These are phyloP conservation scores for Lactarius indigo DNA, from an alignment of 768 basidiomycete species.

Conservation along the genomic window DNA sequence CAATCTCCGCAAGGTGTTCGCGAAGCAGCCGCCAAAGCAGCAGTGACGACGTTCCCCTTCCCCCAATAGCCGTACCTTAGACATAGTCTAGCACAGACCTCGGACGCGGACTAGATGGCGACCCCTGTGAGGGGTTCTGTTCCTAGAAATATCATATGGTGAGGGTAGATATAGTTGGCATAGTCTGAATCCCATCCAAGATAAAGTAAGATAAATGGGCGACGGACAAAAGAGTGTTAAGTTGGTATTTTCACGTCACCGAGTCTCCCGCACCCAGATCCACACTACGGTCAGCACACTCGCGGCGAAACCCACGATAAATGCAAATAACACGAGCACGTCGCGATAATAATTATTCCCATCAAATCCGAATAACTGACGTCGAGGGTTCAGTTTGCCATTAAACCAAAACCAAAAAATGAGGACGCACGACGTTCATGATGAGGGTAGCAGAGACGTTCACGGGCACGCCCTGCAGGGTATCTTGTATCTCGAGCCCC, in stretches of 20 bases:
- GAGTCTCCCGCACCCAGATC: constrained; percentile 70
- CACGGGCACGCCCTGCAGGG: constrained; percentile 77
- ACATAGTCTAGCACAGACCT: background rate
- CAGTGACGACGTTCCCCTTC: background rate
- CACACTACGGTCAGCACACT: constrained; percentile 75
- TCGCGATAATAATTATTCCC: constrained; percentile 82
- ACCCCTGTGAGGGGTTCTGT: background rate
- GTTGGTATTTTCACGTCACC: constrained; percentile 37
- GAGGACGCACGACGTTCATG: constrained; percentile 66
- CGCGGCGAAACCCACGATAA: constrained; percentile 74
- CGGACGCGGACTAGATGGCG: constrained; percentile 1
- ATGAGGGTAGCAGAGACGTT: constrained; percentile 77
- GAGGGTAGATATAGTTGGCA: background rate
- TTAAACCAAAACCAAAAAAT: background rate
- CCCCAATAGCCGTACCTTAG: background rate
- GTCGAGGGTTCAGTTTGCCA: background rate
- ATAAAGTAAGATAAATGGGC: background rate
- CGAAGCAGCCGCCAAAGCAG: constrained; percentile 31
- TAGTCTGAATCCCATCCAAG: background rate
- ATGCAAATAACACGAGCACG: constrained; percentile 82
- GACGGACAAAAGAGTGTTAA: background rate
- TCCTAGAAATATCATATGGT: constrained; percentile 8
- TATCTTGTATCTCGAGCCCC: constrained; percentile 80
- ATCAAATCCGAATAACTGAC: constrained; percentile 82
- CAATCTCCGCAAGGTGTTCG: constrained; percentile 63